phyloP scores from a whole-genome alignment of 1,284 basidiomycete genomes.

The Fomitiporia mediterranea region DNA sequence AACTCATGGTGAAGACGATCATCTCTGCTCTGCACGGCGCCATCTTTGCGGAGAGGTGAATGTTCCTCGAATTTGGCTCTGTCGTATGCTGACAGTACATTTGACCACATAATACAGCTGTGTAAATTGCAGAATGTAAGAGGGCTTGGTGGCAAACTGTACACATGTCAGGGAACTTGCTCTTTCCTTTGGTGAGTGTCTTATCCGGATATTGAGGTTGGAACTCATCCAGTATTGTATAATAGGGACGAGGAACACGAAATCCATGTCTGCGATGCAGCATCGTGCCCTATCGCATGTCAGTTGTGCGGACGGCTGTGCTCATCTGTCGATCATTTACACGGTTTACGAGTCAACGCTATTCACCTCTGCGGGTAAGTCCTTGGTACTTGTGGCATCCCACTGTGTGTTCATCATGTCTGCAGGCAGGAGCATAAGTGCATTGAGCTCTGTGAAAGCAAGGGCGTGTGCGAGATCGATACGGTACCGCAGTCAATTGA shows the following conservation, averaged over 20 bases:
- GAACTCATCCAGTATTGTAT: background rate
- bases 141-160: conserved; percentile 30
- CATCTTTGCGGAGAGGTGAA: conserved; percentile 54
- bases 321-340: conserved; percentile 44
- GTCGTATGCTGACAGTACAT: too few relatives aligned
- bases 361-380: conserved; percentile 59
- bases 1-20: conserved; percentile 42
- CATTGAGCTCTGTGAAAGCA: conserved; percentile 35
- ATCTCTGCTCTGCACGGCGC: conserved; percentile 46
- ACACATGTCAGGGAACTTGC: conserved; percentile 42
- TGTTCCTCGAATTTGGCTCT: too few relatives aligned
- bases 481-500: conserved; percentile 53
- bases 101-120: conserved; percentile 31
- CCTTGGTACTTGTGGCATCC: background rate
- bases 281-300: conserved; percentile 46
- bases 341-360: conserved; percentile 37
- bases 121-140: conserved; percentile 39
- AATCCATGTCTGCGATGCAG: conserved; percentile 44
- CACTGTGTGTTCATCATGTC: background rate
- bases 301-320: conserved; percentile 52
- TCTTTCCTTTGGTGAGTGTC: conserved; percentile 41
- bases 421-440: conserved; percentile 49
- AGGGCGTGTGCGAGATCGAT: conserved; percentile 54
- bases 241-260: conserved; percentile 42
- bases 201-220: conserved; percentile 4